Percentiles rank a stretch among this genome's conserved stretches.
phyloP scores from a whole-genome alignment of 2,329 filamentous ascomycete genomes.

The Ustulina deusta region DNA sequence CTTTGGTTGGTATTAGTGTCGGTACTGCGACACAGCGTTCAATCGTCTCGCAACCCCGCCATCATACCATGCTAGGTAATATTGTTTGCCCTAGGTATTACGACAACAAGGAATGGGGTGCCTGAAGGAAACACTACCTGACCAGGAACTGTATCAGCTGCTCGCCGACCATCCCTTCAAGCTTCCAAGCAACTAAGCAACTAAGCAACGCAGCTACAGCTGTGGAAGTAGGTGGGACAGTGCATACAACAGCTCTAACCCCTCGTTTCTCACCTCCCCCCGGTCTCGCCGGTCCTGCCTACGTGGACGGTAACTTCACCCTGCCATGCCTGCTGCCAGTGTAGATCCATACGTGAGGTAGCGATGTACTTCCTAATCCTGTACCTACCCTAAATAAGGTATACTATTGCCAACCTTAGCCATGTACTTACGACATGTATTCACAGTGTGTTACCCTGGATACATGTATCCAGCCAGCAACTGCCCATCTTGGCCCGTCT shows the following conservation, averaged over 20 bases:
- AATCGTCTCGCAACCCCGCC: constrained; percentile 34
- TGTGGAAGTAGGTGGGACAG: not conserved
- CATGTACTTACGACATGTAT: not conserved
- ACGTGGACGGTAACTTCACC: not conserved
- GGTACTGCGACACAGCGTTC: constrained; percentile 11
- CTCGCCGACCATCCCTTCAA: constrained; percentile 43
- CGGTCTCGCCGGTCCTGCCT: not conserved
- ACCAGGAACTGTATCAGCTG: constrained; percentile 46
- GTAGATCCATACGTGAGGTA: not conserved
- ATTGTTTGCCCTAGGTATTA: constrained; percentile 21
- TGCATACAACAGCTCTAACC: not conserved
- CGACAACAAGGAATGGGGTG: too few species aligned
- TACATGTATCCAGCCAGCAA: constrained; percentile 19
- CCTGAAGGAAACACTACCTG: too few species aligned
- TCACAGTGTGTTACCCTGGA: constrained; percentile 18
- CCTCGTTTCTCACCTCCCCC: constrained; percentile 7
- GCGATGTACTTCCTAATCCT: not conserved
- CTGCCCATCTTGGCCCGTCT: constrained; percentile 28
- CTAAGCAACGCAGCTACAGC: not conserved
- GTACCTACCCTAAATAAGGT: not conserved
- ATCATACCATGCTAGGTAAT: constrained; percentile 35
- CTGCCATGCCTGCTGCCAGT: not conserved
- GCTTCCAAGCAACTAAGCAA: not conserved
- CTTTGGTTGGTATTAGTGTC: constrained; percentile 1
- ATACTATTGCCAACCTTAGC: not conserved